phyloP scores from a whole-genome alignment of 179 eudicot genomes.

The Heliamphora pulchella region DNA sequence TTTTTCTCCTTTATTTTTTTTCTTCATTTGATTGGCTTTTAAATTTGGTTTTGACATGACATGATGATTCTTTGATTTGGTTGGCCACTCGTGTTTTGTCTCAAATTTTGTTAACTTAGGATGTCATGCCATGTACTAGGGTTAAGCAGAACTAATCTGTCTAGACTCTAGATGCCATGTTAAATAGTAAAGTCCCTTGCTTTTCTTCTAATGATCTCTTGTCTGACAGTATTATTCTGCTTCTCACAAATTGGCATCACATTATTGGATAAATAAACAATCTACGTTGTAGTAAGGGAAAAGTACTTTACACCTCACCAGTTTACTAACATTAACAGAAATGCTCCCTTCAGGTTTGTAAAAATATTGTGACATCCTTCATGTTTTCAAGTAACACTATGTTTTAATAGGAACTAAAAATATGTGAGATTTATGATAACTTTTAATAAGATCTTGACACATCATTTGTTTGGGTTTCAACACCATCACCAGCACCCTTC shows the following conservation, averaged over 20 bases:
- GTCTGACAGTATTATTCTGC: not conserved
- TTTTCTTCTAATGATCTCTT: not conserved
- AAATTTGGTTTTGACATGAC: not conserved
- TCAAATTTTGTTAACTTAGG: not conserved
- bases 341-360: no score
- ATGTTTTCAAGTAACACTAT: no score
- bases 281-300: no score
- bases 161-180: not conserved
- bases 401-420: no score
- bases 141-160: not conserved
- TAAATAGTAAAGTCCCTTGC: not conserved
- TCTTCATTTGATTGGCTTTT: not conserved
- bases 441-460: no score
- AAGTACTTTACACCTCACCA: no score
- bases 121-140: not conserved
- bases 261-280: no score
- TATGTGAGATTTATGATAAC: no score
- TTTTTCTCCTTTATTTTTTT: not conserved
- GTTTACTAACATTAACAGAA: no score
- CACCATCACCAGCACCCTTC: no score
- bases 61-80: not conserved
- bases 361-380: no score
- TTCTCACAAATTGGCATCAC: not conserved
- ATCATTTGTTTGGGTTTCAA: no score
- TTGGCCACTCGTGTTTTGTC: not conserved